Percentiles rank a stretch among this genome's conserved stretches.
Evolutionary conservation across 2,329 filamentous ascomycete genomes (phyloP).

Genomic region (Penicillium sp.): DNA sequence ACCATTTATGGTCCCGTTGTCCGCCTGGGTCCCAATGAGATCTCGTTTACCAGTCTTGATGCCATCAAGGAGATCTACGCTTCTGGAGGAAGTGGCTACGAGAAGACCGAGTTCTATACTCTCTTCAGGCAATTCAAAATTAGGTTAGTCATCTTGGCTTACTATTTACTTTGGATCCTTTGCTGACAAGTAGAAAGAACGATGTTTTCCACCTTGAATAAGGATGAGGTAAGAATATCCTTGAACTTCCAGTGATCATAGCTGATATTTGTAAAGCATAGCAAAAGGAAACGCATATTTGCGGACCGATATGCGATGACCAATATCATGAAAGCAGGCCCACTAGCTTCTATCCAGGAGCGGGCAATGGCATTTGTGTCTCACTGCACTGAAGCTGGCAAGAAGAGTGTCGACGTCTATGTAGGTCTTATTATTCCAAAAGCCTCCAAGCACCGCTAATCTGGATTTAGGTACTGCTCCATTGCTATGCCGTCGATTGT

Average conservation of each 20-base stretch:
- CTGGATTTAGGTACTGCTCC: slow-evolving; percentile 46
- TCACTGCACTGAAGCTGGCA: slow-evolving; percentile 49
- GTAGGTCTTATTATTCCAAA: slow-evolving; percentile 37
- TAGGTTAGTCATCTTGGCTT: slow-evolving; percentile 14
- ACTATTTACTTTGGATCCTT: background rate
- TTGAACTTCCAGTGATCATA: background rate
- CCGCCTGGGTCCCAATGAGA: slow-evolving; percentile 32
- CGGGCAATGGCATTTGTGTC: slow-evolving; percentile 58
- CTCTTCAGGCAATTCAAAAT: slow-evolving; percentile 36
- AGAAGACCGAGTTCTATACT: slow-evolving; percentile 39
- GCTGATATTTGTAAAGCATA: slow-evolving; percentile 52
- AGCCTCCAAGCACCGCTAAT: background rate
- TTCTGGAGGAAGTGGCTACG: slow-evolving; percentile 37
- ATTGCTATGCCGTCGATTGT: slow-evolving; percentile 70
- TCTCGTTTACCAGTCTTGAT: slow-evolving; percentile 30
- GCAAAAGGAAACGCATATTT: slow-evolving; percentile 62
- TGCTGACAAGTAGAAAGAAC: slow-evolving; percentile 23
- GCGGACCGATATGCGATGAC: slow-evolving; percentile 70
- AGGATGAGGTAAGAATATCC: slow-evolving; percentile 15
- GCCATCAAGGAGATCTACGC: slow-evolving; percentile 35
- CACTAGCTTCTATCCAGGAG: slow-evolving; percentile 59
- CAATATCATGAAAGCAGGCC: slow-evolving; percentile 60
- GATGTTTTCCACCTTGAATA: slow-evolving; percentile 39
- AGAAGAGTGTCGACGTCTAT: slow-evolving; percentile 60
- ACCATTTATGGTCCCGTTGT: slow-evolving; percentile 29